Percentiles rank a stretch among this genome's conserved stretches.
Conservation (phyloP, 768 basidiomycete genomes). For the Pisolithus tinctorius region DNA sequence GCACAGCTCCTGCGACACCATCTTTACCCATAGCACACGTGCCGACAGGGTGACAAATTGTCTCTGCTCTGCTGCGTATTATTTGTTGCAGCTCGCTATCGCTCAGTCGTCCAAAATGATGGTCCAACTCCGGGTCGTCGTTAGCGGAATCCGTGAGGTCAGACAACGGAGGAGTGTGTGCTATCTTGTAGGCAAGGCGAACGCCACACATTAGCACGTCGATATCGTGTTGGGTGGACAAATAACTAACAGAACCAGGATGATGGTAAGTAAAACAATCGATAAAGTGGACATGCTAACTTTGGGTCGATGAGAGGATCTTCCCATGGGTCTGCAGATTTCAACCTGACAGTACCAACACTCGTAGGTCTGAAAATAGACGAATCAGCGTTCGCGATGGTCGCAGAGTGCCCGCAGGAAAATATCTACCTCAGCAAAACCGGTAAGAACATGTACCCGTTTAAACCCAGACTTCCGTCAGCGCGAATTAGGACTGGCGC, state of each 20-base stretch:
- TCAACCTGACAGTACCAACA: slow-evolving; percentile 33
- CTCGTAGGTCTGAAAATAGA: slow-evolving; percentile 35
- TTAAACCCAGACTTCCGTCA: not conserved
- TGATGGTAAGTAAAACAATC: not conserved
- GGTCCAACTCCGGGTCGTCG: slow-evolving; percentile 29
- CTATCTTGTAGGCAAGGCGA: slow-evolving; percentile 31
- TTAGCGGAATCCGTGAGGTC: slow-evolving; percentile 28
- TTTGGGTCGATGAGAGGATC: slow-evolving; percentile 39
- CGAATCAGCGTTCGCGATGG: not conserved
- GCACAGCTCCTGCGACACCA: slow-evolving; percentile 35
- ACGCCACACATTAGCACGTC: slow-evolving; percentile 35
- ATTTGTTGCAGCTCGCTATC: slow-evolving; percentile 31
- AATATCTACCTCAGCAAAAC: slow-evolving; percentile 20
- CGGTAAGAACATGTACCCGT: slow-evolving; percentile 14
- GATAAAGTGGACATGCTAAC: slow-evolving; percentile 17
- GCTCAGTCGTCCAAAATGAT: slow-evolving; percentile 26
- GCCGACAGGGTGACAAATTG: slow-evolving; percentile 39
- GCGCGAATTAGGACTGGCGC: not conserved
- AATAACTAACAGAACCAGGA: slow-evolving; percentile 28
- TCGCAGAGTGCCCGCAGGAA: not conserved
- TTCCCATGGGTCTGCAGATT: slow-evolving; percentile 35
- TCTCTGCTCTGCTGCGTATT: slow-evolving; percentile 30
- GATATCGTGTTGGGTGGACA: slow-evolving; percentile 35
- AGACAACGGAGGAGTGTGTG: slow-evolving; percentile 32
- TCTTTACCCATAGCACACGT: slow-evolving; percentile 32